Conservation (phyloP, 108 stramenopile genomes). For the Mediolabrus comicus region DNA sequence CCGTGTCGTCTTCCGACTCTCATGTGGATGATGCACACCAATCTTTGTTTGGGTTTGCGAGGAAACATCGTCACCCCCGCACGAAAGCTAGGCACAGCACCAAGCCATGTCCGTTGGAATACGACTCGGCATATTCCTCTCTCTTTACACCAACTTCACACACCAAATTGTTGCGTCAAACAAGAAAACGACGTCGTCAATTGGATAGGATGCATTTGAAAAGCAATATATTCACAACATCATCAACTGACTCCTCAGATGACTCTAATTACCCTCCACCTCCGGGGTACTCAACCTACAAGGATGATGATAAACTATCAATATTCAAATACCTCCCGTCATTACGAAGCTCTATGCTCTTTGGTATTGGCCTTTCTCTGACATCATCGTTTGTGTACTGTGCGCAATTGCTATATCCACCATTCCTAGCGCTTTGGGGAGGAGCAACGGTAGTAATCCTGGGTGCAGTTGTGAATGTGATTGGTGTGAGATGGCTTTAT, state of each 20-base stretch:
- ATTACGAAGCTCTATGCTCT: conserved; percentile 32
- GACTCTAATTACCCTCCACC: conserved; percentile 20
- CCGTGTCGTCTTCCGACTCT: conserved; percentile 12
- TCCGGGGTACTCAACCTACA: conserved; percentile 23
- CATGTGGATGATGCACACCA: conserved; percentile 13
- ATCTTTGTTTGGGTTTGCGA: conserved; percentile 28
- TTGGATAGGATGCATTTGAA: not conserved
- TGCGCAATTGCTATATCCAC: conserved; percentile 44
- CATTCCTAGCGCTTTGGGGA: conserved; percentile 37
- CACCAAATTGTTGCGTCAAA: not conserved
- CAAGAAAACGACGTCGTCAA: not conserved
- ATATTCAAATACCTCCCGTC: conserved; percentile 28
- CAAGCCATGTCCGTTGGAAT: conserved; percentile 41
- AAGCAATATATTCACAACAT: not conserved
- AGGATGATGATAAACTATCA: conserved; percentile 5
- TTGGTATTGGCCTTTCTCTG: conserved; percentile 40
- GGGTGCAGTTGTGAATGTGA: conserved; percentile 25
- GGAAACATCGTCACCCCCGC: conserved; percentile 15
- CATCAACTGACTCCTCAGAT: conserved; percentile 1
- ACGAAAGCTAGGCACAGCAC: conserved; percentile 1
- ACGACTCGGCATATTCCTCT: conserved; percentile 42
- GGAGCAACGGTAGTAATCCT: conserved; percentile 37
- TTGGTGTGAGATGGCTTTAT: conserved; percentile 15
- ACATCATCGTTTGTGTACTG: conserved; percentile 41
- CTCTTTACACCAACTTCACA: conserved; percentile 22